A percentile compares a stretch with the other conserved stretches of the same genome.
phyloP scores from a whole-genome alignment of 306 rosid genomes.

The Begonia loranthoides region DNA sequence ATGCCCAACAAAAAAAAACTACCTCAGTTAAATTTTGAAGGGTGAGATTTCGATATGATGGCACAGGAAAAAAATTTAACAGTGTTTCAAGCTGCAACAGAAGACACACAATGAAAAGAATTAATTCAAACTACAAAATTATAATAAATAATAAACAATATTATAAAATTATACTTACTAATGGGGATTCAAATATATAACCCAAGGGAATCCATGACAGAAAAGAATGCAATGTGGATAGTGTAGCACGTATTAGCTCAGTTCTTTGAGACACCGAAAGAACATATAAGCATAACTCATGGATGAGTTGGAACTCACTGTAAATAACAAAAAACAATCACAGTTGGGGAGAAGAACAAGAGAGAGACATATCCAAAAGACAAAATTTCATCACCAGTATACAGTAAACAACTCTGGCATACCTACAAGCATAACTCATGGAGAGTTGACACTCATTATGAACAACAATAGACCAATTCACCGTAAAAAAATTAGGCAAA shows the following conservation, averaged over 20 bases:
- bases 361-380: no score
- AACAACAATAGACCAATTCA: no score
- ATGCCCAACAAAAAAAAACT: neutral
- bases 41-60: constrained; percentile 78
- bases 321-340: neutral
- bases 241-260: constrained; percentile 86
- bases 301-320: constrained; percentile 98
- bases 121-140: neutral
- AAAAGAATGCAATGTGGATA: constrained; percentile 91
- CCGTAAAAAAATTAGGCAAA: no score
- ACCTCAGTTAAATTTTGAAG: constrained; percentile 96
- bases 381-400: no score
- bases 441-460: no score
- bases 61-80: constrained; percentile 71
- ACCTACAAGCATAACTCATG: no score
- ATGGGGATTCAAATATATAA: constrained; percentile 86
- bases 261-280: constrained; percentile 87
- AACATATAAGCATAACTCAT: constrained; percentile 91
- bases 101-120: constrained; percentile 1
- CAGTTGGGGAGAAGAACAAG: no score
- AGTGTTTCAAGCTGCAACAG: constrained; percentile 81
- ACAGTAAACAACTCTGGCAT: no score
- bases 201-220: constrained; percentile 99
- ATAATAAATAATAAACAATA: no score
- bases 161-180: constrained; percentile 33